Base-by-base conservation (phyloP, 768 basidiomycete species). In the Lactarius trivialis region DNA sequence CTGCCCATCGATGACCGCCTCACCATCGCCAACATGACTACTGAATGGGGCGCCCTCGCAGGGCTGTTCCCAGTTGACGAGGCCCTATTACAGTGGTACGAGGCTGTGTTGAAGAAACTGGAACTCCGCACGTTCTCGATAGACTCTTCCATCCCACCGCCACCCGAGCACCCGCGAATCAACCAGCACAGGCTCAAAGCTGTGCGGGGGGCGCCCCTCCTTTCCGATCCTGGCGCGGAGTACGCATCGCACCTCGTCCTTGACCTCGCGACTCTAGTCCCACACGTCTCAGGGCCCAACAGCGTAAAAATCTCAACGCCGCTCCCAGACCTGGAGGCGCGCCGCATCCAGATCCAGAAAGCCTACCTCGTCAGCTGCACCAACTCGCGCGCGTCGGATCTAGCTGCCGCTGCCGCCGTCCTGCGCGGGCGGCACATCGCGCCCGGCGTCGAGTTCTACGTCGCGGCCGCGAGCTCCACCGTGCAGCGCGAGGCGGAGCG, bases 21-120 rank as follows among this genome's bases (percentile, higher is more conserved):
- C 51, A 95, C 96, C 0, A 98, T 98, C 67, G 80, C 94, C n/a
- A 98, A 99, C 74, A 99, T 98, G 97, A 98, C 97, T 6, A 98
- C 97, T 33, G 97, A 99, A 74, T 99, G 97, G 97, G 97, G 97
- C 49, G 97, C 97, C 2, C 82, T 99, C 2, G 94, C 85, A 8
- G 97, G 97, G 34, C 85, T 97, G 7, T 98, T 99, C 78, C 95
- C 96, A 0, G 86, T 92, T 6, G 97, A 99, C 70, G 79, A 85
- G 21, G 85, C 82, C 9, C 81, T 94, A 21, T 70, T 94, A 37
- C 73, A 83, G 30, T 99, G 95, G 95, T 99, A 98, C 72, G 88
- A 91, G 49, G 75, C 77, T 5, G 77, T 82, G 14, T 73, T 96
- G 64, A 79, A 79, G 65, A 91, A 86, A 73, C 78, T 89, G 45